phyloP scores from a whole-genome alignment of 2,329 filamentous ascomycete genomes.

The Xylariales sp. region DNA sequence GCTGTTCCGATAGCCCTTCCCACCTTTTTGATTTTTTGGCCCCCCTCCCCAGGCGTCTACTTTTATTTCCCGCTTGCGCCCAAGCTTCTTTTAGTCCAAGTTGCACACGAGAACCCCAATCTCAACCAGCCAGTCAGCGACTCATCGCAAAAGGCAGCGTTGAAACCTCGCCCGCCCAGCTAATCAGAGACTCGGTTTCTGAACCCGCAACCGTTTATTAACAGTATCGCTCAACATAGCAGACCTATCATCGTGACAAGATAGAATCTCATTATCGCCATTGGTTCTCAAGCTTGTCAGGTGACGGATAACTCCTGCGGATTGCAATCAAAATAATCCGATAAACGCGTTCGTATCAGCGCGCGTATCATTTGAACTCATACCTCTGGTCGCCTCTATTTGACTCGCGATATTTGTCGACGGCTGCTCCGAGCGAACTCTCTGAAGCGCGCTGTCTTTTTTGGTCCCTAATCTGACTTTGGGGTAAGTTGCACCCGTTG shows the following conservation, averaged over 20 bases:
- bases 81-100: no score
- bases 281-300: slow-evolving; percentile 46
- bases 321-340: slow-evolving; percentile 28
- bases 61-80: no score
- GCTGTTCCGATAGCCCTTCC: no score
- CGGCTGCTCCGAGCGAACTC: neutral
- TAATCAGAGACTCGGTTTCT: slow-evolving; percentile 49
- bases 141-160: slow-evolving; percentile 21
- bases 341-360: slow-evolving; percentile 26
- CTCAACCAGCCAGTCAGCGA: slow-evolving; percentile 27
- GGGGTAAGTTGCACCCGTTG: slow-evolving; percentile 14
- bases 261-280: slow-evolving; percentile 35
- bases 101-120: no score
- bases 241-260: slow-evolving; percentile 49
- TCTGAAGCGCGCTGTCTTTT: no score
- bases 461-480: neutral
- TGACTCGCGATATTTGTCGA: slow-evolving; percentile 2
- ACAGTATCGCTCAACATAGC: slow-evolving; percentile 29
- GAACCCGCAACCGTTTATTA: slow-evolving; percentile 33
- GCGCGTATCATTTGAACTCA: slow-evolving; percentile 11
- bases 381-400: slow-evolving; percentile 11
- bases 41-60: no score
- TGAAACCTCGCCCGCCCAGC: slow-evolving; percentile 26
- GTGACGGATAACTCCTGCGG: slow-evolving; percentile 46
- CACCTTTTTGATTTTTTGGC: no score